phyloP scores from a whole-genome alignment of 2,329 filamentous ascomycete genomes.

The Microcyclosporella mali region DNA sequence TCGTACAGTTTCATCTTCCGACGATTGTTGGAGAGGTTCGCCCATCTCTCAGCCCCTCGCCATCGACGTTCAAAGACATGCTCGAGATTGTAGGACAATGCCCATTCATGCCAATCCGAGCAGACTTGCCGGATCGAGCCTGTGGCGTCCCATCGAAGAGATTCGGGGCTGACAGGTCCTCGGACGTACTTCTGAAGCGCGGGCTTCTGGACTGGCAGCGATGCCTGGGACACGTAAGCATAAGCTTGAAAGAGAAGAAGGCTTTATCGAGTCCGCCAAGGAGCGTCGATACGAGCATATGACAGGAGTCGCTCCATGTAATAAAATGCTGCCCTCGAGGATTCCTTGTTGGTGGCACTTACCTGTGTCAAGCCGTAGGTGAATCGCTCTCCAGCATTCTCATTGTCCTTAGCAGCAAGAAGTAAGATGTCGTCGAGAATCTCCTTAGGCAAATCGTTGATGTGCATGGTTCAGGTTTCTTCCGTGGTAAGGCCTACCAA shows the following conservation, averaged over 20 bases:
- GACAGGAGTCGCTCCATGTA: no score
- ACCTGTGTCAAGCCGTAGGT: conserved; percentile 45
- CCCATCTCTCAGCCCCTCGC: conserved; percentile 49
- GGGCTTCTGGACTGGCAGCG: conserved; percentile 39
- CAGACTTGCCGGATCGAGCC: conserved; percentile 45
- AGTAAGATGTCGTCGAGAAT: conserved; percentile 48
- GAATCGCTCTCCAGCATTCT: conserved; percentile 42
- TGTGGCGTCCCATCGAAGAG: conserved; percentile 48
- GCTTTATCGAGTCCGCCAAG: no score
- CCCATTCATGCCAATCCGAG: conserved; percentile 49
- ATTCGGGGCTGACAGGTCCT: conserved; percentile 46
- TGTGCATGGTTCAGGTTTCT: conserved; percentile 8
- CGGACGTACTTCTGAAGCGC: conserved; percentile 46
- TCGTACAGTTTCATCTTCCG: conserved; percentile 42
- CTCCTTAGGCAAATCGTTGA: conserved; percentile 49
- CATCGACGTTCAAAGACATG: conserved; percentile 48
- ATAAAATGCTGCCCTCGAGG: no score
- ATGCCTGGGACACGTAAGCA: conserved; percentile 32
- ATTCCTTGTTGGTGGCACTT: no score
- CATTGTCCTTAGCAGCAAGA: conserved; percentile 43
- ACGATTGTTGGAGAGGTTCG: conserved; percentile 41
- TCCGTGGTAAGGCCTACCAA: no score
- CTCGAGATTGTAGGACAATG: conserved; percentile 45
- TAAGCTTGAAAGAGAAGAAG: no score
- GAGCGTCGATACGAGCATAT: no score